Conservation (phyloP, 2,329 filamentous ascomycete species). For the Hypoxylon sp. region DNA sequence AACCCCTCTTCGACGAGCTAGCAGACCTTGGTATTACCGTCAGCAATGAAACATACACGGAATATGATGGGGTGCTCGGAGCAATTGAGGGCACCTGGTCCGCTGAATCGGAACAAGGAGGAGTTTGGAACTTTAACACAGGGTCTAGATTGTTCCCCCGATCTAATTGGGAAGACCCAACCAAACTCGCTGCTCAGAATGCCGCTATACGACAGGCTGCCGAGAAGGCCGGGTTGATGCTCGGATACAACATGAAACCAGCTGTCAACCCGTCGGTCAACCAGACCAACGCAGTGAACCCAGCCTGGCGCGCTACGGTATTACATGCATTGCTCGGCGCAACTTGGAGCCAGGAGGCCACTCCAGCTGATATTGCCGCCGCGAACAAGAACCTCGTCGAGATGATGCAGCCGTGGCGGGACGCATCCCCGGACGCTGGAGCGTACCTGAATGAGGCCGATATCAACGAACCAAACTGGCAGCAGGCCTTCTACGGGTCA, state of each 20-base stretch:
- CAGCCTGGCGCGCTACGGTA: slow-evolving; percentile 39
- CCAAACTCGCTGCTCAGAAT: slow-evolving; percentile 34
- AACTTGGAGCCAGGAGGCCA: slow-evolving; percentile 34
- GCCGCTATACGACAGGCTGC: slow-evolving; percentile 35
- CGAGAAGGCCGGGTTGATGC: slow-evolving; percentile 39
- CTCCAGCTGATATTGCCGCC: slow-evolving; percentile 24
- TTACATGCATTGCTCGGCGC: slow-evolving; percentile 39
- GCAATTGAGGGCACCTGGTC: slow-evolving; percentile 42
- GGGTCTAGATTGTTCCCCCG: slow-evolving; percentile 42
- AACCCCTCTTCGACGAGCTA: slow-evolving; percentile 39
- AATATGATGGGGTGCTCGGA: slow-evolving; percentile 35
- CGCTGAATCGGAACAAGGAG: slow-evolving; percentile 35
- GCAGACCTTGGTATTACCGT: slow-evolving; percentile 29
- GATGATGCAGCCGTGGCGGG: slow-evolving; percentile 42
- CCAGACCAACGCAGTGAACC: slow-evolving; percentile 45
- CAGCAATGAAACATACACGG: slow-evolving; percentile 26
- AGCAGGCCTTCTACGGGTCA: slow-evolving; percentile 61
- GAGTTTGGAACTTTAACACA: slow-evolving; percentile 42
- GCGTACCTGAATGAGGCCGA: slow-evolving; percentile 67
- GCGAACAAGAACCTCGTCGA: slow-evolving; percentile 39
- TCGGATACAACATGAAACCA: slow-evolving; percentile 43
- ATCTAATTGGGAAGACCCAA: slow-evolving; percentile 43
- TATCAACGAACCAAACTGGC: slow-evolving; percentile 60
- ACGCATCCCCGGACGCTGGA: slow-evolving; percentile 54
- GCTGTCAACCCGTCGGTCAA: slow-evolving; percentile 40